Base-by-base conservation (phyloP, 2,329 filamentous ascomycete species). In the Colletotrichum ledebouriae region DNA sequence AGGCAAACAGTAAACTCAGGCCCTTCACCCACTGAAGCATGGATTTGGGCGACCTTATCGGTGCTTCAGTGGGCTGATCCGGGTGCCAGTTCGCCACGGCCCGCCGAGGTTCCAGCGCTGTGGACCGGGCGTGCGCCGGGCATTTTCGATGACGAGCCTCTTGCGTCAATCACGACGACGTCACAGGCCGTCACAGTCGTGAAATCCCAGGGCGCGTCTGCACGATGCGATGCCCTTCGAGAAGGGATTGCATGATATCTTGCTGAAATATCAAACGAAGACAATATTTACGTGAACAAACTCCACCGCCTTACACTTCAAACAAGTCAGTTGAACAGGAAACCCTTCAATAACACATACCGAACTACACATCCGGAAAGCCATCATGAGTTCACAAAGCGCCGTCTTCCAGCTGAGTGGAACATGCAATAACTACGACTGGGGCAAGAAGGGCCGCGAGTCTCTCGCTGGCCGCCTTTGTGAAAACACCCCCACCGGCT, bases 381-480 rank as follows among this genome's bases (percentile, higher is more conserved):
- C 47, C 2, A 61, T 3, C 1, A 71, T 71, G 70, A 47, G 13
- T 37, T 63, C 70, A 42, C 65, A 72, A 22, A 73, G 72, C 9
- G 74, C 73, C 33, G 78, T 85, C 4, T 83, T 85, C 70, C 82
- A 84, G 72, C 77, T 85, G n/a, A 76, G 75, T 65, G 82, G 83
- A 58, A 79, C 78, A 22, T 83, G 81, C 73, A 84, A 89, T 78
- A 84, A 89, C 72, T 93, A 93, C 71, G 84, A 86, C 11, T 94
- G 91, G 91, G 92, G 92, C 2, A 92, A 89, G 75, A 84, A 86
- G 72, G 91, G 91, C 33, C 84, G 82, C 13, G 77, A 90, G 2
- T 93, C 91, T 0, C 77, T 93, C 12, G 89, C 90, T 12, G 92
- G 90, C 1, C 84, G 83, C 47, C 80, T 93, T 10, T 92, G 89